Conservation (phyloP, 2,329 filamentous ascomycete genomes). For the Chaetoscypha palmicola region DNA sequence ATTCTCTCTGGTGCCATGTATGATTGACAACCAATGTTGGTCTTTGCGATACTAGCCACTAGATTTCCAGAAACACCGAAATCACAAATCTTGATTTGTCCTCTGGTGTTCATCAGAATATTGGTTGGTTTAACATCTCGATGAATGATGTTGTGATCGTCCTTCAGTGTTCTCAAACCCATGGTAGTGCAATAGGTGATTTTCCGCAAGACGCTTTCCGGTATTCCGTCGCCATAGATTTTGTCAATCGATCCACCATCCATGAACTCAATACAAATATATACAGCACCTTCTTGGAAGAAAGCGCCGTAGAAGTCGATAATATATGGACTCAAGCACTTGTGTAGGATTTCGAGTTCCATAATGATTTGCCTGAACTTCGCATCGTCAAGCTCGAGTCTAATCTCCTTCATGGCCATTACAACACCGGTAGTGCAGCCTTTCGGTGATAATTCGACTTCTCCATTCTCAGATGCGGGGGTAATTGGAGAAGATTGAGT, state of each 20-base stretch:
- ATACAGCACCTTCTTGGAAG: conserved; percentile 97
- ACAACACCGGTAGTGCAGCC: conserved; percentile 62
- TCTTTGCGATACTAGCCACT: conserved; percentile 95
- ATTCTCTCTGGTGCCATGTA: conserved; percentile 99
- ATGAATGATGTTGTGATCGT: conserved; percentile 98
- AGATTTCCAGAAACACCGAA: conserved; percentile 96
- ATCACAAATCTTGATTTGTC: conserved; percentile 96
- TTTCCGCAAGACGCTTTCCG: conserved; percentile 80
- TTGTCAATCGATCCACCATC: conserved; percentile 97
- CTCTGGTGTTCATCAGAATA: conserved; percentile 81
- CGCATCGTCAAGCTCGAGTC: conserved; percentile 88
- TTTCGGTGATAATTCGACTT: conserved; percentile 28
- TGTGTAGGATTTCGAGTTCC: conserved; percentile 92
- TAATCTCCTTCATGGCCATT: conserved; percentile 99
- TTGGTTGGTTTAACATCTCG: conserved; percentile 99
- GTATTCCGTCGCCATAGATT: conserved; percentile 82
- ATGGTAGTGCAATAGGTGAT: conserved; percentile 85
- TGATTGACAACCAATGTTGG: conserved; percentile 97
- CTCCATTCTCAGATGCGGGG: conserved; percentile 27
- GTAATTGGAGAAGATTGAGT: conserved; percentile 32
- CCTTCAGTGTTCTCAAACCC: conserved; percentile 88
- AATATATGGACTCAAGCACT: conserved; percentile 91
- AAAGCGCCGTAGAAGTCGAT: conserved; percentile 99
- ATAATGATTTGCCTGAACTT: conserved; percentile 98
- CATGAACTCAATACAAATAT: conserved; percentile 99